These are phyloP conservation scores for Vigna trinervia DNA, from an alignment of 306 rosid genomes.

Conservation along the genomic window DNA sequence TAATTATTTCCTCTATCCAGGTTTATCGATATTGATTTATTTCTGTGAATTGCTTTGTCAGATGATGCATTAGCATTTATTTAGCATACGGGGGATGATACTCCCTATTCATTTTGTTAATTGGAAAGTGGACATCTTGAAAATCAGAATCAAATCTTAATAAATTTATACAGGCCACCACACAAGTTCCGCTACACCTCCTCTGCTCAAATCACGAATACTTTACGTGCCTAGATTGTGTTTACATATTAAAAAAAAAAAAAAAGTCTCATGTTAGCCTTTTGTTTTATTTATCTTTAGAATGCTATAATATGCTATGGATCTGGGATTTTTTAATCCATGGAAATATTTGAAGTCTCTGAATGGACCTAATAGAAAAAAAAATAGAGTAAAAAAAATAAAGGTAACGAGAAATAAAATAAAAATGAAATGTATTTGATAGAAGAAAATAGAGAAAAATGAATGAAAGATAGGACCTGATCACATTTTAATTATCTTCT, in stretches of 20 bases:
- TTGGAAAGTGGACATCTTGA: not conserved
- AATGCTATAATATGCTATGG: not conserved
- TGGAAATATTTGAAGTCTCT: not conserved
- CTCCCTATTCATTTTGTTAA: not conserved
- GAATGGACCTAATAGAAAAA: not conserved
- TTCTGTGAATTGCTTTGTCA: slow-evolving; percentile 29
- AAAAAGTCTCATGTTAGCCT: too few relatives aligned
- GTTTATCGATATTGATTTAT: slow-evolving; percentile 22
- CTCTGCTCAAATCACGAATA: not conserved
- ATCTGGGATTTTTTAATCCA: not conserved
- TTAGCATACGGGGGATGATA: not conserved
- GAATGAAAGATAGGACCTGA: too few relatives aligned
- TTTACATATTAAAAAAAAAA: not conserved
- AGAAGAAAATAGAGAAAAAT: too few relatives aligned
- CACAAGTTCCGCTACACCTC: too few relatives aligned
- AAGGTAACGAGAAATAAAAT: too few relatives aligned
- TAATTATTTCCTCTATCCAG: slow-evolving; percentile 40
- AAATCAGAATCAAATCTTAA: slow-evolving; percentile 11
- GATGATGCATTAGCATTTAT: slow-evolving; percentile 30
- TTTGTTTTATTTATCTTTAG: not conserved
- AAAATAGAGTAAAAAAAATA: too few relatives aligned
- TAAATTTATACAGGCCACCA: not conserved
- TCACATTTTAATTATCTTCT: too few relatives aligned
- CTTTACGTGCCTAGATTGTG: not conserved
- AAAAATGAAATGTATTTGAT: too few relatives aligned